These are phyloP conservation scores for Nothopassalora personata DNA, from an alignment of 2,329 filamentous ascomycete genomes.

Conservation along the genomic window DNA sequence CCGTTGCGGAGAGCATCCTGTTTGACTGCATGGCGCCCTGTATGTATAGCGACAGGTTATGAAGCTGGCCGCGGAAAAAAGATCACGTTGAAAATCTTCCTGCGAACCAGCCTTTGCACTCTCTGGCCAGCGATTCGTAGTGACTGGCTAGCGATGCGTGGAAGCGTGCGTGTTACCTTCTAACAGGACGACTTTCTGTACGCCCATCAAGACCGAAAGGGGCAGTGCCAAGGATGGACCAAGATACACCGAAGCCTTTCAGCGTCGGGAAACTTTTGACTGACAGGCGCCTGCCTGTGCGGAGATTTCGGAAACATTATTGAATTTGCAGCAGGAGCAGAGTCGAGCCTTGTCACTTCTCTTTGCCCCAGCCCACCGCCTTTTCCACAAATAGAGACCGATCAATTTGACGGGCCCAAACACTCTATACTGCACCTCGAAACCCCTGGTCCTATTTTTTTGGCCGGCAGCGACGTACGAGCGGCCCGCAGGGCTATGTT, in stretches of 20 bases:
- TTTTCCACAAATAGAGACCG: too few species aligned
- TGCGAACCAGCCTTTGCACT: too few species aligned
- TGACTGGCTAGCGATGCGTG: not conserved
- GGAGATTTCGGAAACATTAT: not conserved
- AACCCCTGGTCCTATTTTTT: too few species aligned
- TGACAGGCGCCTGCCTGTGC: not conserved
- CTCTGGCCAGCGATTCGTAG: not conserved
- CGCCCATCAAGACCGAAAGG: not conserved
- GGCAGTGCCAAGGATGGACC: not conserved
- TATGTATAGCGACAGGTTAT: too few species aligned
- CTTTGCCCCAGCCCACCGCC: too few species aligned
- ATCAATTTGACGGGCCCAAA: too few species aligned
- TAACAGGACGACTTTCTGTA: not conserved
- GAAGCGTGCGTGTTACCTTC: not conserved
- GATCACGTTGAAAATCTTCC: too few species aligned
- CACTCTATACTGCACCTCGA: too few species aligned
- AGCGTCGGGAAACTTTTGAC: not conserved
- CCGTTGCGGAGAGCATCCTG: not conserved
- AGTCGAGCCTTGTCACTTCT: not conserved
- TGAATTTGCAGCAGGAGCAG: not conserved
- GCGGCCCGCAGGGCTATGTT: too few species aligned
- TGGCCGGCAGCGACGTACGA: too few species aligned
- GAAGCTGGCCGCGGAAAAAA: too few species aligned
- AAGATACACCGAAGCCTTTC: not conserved
- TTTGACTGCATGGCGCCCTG: not conserved